Base-by-base conservation (phyloP, 768 basidiomycete species). In the Melanogaster broomeanus region DNA sequence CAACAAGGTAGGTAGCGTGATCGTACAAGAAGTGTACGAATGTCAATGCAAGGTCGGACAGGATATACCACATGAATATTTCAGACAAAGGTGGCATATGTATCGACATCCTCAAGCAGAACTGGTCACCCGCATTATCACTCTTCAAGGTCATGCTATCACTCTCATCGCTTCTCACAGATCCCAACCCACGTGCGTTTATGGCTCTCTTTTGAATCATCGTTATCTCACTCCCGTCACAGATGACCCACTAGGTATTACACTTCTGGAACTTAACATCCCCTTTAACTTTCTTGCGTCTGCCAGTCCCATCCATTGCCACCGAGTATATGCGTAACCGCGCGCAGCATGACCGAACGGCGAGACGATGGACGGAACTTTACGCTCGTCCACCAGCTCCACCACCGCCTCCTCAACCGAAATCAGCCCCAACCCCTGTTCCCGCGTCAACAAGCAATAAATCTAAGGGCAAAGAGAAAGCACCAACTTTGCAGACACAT, bases 81-180 rank as follows among this genome's bases (percentile, higher is more conserved):
- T 87, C 85, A 45, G 88, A 90, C 51, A 78, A 80, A 45, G 90
- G 88, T 38, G 79, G 77, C 57, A 86, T 92, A 47, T 93, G 90
- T 63, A 89, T 93, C 58, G 90, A 97, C 71, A 92, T 96, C 45
- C 80, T 98, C 52, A 97, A 98, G 73, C 80, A 84, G 62, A 89
- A 91, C 61, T 98, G 94, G 94, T 94, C 91, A 1, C 94, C 94
- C 7, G 94, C 94, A 2, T 71, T 98, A 19, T 95, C 93, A 3
- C 75, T 98, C 42, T 94, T 90, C 78, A 97, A 98, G 75, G 90
- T 96, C 62, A 86, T 98, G 70, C 82, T 98, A 18, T 95, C 93
- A 24, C 79, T 98, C 4, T 95, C 93, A 0, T 95, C 93, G 0
- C 81, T 98, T 11, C 76, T 98, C 44, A 94, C 93, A 11, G 94